A percentile compares a stretch with the other conserved stretches of the same genome.
Conservation (phyloP, 2,329 filamentous ascomycete species). For the Sclerotinia glacialis region DNA sequence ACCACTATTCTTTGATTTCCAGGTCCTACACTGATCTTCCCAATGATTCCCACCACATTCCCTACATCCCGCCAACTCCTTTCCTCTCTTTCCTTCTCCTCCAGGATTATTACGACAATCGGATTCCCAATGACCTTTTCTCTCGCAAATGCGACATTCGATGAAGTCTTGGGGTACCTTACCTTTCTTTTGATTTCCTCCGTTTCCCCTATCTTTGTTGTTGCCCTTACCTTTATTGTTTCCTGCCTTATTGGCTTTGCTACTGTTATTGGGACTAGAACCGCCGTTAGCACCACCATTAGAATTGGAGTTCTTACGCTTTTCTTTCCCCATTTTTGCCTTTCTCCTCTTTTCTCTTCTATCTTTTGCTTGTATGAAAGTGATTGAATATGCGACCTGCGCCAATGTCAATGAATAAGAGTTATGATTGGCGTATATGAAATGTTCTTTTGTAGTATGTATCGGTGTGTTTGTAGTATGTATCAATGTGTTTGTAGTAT, state of each 20-base stretch:
- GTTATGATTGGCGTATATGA: background rate
- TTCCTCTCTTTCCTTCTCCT: background rate
- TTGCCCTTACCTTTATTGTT: background rate
- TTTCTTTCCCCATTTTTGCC: background rate
- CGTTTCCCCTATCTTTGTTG: background rate
- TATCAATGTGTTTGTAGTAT: background rate
- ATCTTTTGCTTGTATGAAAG: background rate
- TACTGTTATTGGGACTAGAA: background rate
- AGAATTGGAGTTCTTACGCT: background rate
- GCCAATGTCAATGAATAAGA: background rate
- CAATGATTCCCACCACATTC: slow-evolving; percentile 12
- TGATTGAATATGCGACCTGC: background rate
- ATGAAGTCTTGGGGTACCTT: background rate
- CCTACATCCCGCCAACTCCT: background rate
- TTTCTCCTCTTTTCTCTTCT: background rate
- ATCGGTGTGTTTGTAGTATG: background rate
- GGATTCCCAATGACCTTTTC: slow-evolving; percentile 14
- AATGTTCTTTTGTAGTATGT: background rate
- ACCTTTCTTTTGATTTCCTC: background rate
- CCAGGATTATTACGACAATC: background rate
- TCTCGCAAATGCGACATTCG: slow-evolving; percentile 8
- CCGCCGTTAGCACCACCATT: background rate
- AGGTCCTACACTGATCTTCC: slow-evolving; percentile 16
- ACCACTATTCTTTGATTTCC: background rate
- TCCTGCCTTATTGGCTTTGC: background rate